phyloP scores from a whole-genome alignment of 345 rosid species.

The Citrus mangshanensis region DNA sequence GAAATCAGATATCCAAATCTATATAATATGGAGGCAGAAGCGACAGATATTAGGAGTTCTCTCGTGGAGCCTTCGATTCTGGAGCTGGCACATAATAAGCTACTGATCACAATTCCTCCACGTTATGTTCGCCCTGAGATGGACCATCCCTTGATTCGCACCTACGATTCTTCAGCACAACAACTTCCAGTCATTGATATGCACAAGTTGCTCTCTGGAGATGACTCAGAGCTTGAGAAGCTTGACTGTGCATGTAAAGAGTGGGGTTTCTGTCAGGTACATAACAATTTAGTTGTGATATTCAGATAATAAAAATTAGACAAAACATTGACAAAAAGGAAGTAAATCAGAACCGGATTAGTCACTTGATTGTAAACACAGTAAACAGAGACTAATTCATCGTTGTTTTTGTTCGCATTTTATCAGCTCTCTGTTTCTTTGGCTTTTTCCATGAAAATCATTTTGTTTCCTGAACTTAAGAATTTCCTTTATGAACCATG shows the following conservation, averaged over 20 bases:
- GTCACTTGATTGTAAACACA: no score
- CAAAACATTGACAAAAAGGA: no score
- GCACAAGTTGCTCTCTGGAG: constrained; percentile 1
- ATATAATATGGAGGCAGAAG: neutral
- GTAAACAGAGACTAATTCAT: no score
- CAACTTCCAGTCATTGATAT: constrained; percentile 15
- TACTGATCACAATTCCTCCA: neutral
- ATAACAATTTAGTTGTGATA: no score
- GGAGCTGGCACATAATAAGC: constrained; percentile 6
- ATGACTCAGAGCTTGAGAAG: constrained; percentile 12
- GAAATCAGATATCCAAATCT: neutral
- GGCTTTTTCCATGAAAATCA: no score
- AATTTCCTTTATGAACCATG: no score
- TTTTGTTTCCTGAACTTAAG: no score
- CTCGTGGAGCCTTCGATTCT: constrained; percentile 8
- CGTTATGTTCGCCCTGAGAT: constrained; percentile 9
- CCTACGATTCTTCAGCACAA: neutral
- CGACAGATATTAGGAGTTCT: neutral
- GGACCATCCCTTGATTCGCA: neutral
- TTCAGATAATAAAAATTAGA: neutral
- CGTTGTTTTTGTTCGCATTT: neutral
- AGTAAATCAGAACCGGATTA: no score
- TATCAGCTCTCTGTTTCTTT: neutral
- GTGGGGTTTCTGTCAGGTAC: constrained; percentile 43
- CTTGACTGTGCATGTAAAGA: constrained; percentile 15